Evolutionary conservation across 106 monocot genomes (phyloP).

Genomic region (Phalaenopsis aphrodite): DNA sequence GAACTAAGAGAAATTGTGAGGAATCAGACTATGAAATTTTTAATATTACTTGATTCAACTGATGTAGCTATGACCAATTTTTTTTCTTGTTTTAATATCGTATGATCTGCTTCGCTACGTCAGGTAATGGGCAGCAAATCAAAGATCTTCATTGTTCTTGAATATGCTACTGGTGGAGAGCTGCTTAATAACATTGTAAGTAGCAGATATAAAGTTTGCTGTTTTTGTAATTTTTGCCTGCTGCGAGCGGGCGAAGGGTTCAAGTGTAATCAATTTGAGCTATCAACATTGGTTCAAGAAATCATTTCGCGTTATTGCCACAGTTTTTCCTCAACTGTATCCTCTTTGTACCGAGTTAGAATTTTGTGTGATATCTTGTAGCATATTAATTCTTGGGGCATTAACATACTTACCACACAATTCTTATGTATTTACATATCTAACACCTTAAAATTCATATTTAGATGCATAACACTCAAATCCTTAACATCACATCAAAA

Average conservation of each 20-base stretch:
- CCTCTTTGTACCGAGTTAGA: neutral
- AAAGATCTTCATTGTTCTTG: conserved; percentile 83
- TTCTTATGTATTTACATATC: too few species aligned
- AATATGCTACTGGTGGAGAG: conserved; percentile 85
- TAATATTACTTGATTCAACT: neutral
- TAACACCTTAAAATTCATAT: too few species aligned
- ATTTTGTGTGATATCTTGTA: neutral
- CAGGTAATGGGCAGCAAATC: conserved; percentile 97
- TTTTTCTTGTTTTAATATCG: neutral
- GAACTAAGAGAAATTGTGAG: neutral
- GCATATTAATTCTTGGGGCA: neutral
- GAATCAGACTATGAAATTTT: neutral
- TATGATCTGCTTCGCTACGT: neutral
- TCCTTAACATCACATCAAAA: too few species aligned
- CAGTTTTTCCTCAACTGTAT: neutral
- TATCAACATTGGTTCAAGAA: neutral
- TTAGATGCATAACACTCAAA: too few species aligned
- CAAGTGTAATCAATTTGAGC: neutral
- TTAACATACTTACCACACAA: too few species aligned
- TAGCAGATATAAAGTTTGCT: neutral
- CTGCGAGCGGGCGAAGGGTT: neutral
- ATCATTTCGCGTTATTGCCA: neutral
- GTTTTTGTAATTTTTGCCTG: neutral
- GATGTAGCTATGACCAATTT: neutral
- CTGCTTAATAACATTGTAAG: conserved; percentile 93